Evolutionary conservation across 106 monocot species (phyloP).

Genomic region (Allium fistulosum): DNA sequence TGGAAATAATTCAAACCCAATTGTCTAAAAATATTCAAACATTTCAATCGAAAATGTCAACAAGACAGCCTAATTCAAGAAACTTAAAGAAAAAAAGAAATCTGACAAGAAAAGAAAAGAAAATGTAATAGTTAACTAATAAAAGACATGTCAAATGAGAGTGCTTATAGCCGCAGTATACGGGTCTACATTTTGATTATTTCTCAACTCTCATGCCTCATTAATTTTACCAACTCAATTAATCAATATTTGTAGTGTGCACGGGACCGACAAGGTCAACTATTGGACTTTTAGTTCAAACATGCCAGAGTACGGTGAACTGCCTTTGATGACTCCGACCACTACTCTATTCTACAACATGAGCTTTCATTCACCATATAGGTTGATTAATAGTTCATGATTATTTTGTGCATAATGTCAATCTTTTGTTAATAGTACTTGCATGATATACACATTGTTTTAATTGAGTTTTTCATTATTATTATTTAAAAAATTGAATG

Average conservation of each 20-base stretch:
- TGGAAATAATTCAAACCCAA: slow-evolving; percentile 7
- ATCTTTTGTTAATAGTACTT: too few species aligned
- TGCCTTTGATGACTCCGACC: neutral
- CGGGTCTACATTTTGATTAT: slow-evolving; percentile 1
- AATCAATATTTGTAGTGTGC: neutral
- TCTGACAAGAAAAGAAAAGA: neutral
- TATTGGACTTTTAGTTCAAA: neutral
- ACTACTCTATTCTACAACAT: neutral
- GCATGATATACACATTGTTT: too few species aligned
- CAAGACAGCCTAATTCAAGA: slow-evolving; percentile 3
- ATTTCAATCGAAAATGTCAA: slow-evolving; percentile 12
- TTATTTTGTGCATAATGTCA: too few species aligned
- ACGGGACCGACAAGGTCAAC: neutral
- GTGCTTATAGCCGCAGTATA: slow-evolving; percentile 11
- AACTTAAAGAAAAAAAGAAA: neutral
- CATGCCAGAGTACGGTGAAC: slow-evolving; percentile 1
- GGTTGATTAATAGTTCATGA: too few species aligned
- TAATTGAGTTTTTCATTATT: too few species aligned
- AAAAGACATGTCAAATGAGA: slow-evolving; percentile 3
- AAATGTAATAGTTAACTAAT: neutral
- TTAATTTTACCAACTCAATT: slow-evolving; percentile 1
- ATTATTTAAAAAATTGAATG: too few species aligned
- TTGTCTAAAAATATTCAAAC: slow-evolving; percentile 1
- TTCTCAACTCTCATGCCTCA: neutral
- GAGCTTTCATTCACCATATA: neutral